These are phyloP conservation scores for Eragrostis tef DNA, from an alignment of 202 grass and related monocot species.

Conservation along the genomic window DNA sequence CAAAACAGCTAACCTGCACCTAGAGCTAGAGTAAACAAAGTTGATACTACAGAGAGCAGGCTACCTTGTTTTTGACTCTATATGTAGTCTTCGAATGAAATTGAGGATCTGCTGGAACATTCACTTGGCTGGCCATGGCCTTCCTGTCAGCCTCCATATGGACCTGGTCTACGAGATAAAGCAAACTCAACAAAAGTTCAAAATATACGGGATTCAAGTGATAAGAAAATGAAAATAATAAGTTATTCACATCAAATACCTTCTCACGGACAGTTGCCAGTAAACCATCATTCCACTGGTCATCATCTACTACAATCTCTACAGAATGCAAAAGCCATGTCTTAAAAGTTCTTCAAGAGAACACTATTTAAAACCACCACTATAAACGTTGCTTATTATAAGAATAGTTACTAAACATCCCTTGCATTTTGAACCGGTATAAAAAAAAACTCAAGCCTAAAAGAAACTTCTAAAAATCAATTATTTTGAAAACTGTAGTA, in stretches of 20 bases:
- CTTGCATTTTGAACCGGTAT: background rate
- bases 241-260: slow-evolving; percentile 49
- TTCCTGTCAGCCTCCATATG: slow-evolving; percentile 97
- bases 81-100: slow-evolving; percentile 72
- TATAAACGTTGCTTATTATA: slow-evolving; percentile 7
- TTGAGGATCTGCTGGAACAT: slow-evolving; percentile 58
- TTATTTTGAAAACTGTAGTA: no score
- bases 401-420: background rate
- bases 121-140: slow-evolving; percentile 61
- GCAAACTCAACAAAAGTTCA: slow-evolving; percentile 41
- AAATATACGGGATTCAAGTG: slow-evolving; percentile 4
- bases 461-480: no score
- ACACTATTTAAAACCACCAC: background rate
- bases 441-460: no score
- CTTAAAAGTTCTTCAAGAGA: slow-evolving; percentile 18
- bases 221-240: slow-evolving; percentile 12
- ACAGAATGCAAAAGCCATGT: slow-evolving; percentile 39
- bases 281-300: slow-evolving; percentile 94
- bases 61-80: slow-evolving; percentile 88
- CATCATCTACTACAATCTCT: slow-evolving; percentile 82
- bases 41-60: background rate
- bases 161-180: slow-evolving; percentile 70
- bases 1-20: slow-evolving; percentile 9
- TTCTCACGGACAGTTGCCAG: slow-evolving; percentile 95
- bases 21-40: slow-evolving; percentile 26